These are phyloP conservation scores for Patellifolia procumbens DNA, from an alignment of 179 eudicot species.

Conservation along the genomic window DNA sequence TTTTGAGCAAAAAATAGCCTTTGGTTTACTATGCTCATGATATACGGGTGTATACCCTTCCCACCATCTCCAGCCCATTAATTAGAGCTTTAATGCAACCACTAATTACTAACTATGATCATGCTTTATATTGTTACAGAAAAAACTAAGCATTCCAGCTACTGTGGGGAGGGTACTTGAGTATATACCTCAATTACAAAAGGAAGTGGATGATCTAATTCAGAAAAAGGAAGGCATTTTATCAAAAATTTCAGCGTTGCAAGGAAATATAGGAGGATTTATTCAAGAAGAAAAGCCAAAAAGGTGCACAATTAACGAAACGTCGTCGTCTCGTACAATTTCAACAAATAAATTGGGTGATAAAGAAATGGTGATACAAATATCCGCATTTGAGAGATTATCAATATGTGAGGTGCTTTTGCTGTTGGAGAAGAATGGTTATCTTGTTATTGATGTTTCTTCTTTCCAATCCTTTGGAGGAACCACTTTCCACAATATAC, in stretches of 20 bases:
- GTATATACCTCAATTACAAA: constrained; percentile 73
- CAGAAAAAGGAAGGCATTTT: constrained; percentile 46
- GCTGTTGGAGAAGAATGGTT: constrained; percentile 47
- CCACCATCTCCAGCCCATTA: too few relatives aligned
- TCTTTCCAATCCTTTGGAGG: constrained; percentile 48
- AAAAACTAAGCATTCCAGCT: constrained; percentile 59
- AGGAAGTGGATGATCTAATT: constrained; percentile 47
- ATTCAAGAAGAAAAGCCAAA: constrained; percentile 5
- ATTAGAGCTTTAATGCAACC: too few relatives aligned
- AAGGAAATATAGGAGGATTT: constrained; percentile 4
- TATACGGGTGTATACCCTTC: too few relatives aligned
- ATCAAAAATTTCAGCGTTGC: constrained; percentile 25
- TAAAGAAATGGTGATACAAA: constrained; percentile 49
- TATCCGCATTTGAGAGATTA: constrained; percentile 34
- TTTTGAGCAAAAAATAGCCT: too few relatives aligned
- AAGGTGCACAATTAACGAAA: neutral
- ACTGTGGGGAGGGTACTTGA: constrained; percentile 58
- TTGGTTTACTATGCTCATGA: too few relatives aligned
- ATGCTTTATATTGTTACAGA: constrained; percentile 39
- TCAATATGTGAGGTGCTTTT: constrained; percentile 41
- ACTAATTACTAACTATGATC: neutral
- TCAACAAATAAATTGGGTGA: constrained; percentile 42
- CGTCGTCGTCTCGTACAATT: constrained; percentile 23
- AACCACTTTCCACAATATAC: constrained; percentile 48
- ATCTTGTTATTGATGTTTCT: constrained; percentile 42